Conservation (phyloP, 2,329 filamentous ascomycete species). For the Botrytis cinerea region DNA sequence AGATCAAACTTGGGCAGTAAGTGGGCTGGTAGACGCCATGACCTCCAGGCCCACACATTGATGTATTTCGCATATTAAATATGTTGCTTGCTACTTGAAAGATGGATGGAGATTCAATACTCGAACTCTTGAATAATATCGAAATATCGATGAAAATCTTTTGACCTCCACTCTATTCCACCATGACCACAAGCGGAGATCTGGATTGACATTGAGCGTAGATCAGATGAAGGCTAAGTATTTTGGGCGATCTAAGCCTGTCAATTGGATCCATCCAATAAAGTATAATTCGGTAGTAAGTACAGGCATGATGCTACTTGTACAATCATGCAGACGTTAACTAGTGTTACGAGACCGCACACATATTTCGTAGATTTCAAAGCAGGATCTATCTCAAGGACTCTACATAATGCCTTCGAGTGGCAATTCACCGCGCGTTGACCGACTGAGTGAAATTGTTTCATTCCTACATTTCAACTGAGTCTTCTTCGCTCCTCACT, state of each 20-base stretch:
- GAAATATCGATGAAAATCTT: neutral
- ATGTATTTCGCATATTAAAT: neutral
- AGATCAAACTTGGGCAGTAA: neutral
- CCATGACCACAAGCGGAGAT: neutral
- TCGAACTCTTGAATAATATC: neutral
- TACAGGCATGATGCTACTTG: slow-evolving; percentile 5
- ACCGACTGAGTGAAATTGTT: neutral
- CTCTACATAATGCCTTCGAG: neutral
- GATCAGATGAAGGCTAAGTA: neutral
- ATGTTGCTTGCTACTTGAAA: neutral
- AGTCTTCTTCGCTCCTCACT: neutral
- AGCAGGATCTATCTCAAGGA: neutral
- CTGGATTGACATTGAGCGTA: neutral
- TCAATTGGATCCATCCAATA: neutral
- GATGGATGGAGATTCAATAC: neutral
- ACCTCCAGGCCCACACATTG: neutral
- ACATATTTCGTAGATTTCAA: neutral
- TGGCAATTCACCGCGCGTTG: neutral
- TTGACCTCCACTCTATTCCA: neutral
- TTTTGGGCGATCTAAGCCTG: neutral
- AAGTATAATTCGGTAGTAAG: neutral
- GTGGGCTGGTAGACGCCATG: neutral
- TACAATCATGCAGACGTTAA: neutral
- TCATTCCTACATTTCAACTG: neutral
- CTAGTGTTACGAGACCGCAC: neutral